Evolutionary conservation across 441 rosid species (phyloP).

Genomic region (Gossypium gossypioides): DNA sequence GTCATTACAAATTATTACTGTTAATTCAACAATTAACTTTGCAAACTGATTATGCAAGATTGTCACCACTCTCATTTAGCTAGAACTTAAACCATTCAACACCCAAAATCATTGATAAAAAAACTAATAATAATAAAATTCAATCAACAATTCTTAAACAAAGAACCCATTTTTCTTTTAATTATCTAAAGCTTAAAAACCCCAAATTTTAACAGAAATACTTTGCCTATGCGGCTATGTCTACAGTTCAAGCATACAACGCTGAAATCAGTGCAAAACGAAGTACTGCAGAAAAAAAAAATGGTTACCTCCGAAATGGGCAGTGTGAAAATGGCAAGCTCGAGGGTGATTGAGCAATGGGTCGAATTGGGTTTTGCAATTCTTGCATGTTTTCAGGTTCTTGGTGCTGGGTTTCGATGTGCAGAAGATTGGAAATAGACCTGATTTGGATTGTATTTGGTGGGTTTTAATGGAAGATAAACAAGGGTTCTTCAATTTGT

Average conservation of each 20-base stretch:
- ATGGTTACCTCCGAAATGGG: constrained; percentile 72
- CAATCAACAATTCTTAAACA: neutral
- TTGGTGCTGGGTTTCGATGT: constrained; percentile 20
- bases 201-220: neutral
- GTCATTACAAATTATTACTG: neutral
- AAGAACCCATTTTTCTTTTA: neutral
- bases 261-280: neutral
- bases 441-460: neutral
- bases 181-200: neutral
- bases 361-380: constrained; percentile 80
- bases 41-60: neutral
- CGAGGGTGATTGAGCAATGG: constrained; percentile 59
- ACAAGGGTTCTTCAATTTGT: neutral
- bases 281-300: neutral
- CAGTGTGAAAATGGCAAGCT: constrained; percentile 73
- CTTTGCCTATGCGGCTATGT: too few species aligned
- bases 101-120: neutral
- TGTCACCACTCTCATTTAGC: neutral
- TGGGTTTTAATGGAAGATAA: neutral
- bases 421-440: constrained; percentile 23
- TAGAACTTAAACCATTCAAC: neutral
- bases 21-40: neutral
- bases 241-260: neutral
- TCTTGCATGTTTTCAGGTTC: constrained; percentile 55
- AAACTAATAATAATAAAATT: neutral